phyloP scores from a whole-genome alignment of 805 yeast genomes.

The Candida qinlingensis region DNA sequence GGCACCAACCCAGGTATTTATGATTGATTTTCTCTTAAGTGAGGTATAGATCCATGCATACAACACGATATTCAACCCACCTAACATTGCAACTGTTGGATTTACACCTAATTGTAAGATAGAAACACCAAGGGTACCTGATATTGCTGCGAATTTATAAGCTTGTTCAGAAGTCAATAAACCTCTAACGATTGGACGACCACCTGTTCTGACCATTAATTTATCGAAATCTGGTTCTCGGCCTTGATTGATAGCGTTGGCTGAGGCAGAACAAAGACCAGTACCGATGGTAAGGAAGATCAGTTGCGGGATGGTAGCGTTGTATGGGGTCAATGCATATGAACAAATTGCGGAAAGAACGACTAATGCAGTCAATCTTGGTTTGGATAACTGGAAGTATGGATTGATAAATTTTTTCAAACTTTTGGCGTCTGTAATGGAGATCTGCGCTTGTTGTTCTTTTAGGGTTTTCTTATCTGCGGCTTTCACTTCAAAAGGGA shows the following conservation, averaged over 20 bases:
- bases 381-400: conserved; percentile 82
- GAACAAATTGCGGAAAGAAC: conserved; percentile 91
- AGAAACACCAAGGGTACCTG: conserved; percentile 68
- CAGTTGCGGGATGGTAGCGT: conserved; percentile 68
- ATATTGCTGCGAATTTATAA: conserved; percentile 65
- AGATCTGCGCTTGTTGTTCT: conserved; percentile 5
- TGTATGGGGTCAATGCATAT: conserved; percentile 83
- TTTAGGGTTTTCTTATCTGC: conserved; percentile 24
- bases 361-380: conserved; percentile 79
- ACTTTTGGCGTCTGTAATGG: conserved; percentile 22
- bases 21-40: conserved; percentile 73
- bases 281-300: conserved; percentile 79
- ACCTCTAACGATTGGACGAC: conserved; percentile 89
- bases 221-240: conserved; percentile 88
- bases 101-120: conserved; percentile 78
- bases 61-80: conserved; percentile 69
- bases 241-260: conserved; percentile 96
- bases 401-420: conserved; percentile 43
- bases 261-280: conserved; percentile 83
- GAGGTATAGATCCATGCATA: conserved; percentile 93
- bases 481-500: conserved; percentile 56
- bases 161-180: conserved; percentile 72
- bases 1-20: conserved; percentile 98
- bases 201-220: conserved; percentile 81
- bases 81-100: conserved; percentile 77